Conservation (phyloP, 1,139 yeast genomes). For the Taiozyma onychis region DNA sequence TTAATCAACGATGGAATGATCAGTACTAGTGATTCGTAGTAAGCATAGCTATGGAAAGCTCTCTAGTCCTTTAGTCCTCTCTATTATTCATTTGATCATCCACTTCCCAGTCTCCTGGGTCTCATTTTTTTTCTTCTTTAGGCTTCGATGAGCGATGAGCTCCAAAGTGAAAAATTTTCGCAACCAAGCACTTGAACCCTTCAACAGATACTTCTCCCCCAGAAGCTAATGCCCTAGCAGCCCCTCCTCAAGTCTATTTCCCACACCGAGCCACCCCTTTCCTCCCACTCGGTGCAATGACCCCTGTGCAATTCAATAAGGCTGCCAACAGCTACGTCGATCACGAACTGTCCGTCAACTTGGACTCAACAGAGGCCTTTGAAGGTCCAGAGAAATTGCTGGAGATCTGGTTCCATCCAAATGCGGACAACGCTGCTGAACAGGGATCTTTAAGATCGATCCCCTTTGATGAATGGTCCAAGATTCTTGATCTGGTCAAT, state of each 20-base stretch:
- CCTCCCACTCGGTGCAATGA: slow-evolving; percentile 19
- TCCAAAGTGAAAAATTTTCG: not conserved
- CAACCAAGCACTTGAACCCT: too few relatives aligned
- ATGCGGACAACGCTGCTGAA: slow-evolving; percentile 27
- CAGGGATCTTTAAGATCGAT: slow-evolving; percentile 52
- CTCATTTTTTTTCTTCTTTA: not conserved
- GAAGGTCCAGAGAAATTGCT: slow-evolving; percentile 96
- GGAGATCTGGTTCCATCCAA: slow-evolving; percentile 82
- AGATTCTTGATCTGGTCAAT: slow-evolving; percentile 71
- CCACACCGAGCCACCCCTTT: slow-evolving; percentile 1
- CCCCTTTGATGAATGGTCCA: slow-evolving; percentile 63
- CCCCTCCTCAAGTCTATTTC: not conserved
- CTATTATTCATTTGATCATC: too few relatives aligned
- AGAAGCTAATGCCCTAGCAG: not conserved
- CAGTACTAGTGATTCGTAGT: too few relatives aligned
- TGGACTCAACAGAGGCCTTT: slow-evolving; percentile 87
- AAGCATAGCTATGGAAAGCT: too few relatives aligned
- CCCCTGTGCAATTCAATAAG: slow-evolving; percentile 21
- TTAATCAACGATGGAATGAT: not conserved
- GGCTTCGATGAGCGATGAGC: too few relatives aligned
- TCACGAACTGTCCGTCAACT: slow-evolving; percentile 68
- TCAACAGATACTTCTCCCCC: too few relatives aligned
- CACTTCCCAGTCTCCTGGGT: too few relatives aligned
- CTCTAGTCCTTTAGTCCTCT: too few relatives aligned
- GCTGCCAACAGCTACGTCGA: slow-evolving; percentile 49